Evolutionary conservation across 352 stramenopile species (phyloP), one percentile per base, ranked within the genome.

Genomic region (Lagenidium giganteum): DNA sequence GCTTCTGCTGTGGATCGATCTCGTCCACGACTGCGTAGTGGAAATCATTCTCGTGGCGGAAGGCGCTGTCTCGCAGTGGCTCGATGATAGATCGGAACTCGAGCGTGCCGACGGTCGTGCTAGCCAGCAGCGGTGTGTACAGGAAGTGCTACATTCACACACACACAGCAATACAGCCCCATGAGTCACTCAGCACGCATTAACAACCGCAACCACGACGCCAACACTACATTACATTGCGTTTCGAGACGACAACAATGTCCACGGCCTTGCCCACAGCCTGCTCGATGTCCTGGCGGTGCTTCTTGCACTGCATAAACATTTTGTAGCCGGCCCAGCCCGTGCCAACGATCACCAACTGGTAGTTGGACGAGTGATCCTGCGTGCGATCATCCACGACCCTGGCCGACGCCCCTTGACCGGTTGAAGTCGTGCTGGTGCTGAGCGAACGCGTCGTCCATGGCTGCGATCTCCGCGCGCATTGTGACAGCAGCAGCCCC

Each of bases 41-140:
- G 48, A 92, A 83, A 52, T 92, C 61, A 53, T 76, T 61, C 54
- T 90, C 63, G 59, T 86, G 57, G 27, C 74, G 73, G 46, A 89
- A 76, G 38, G 67, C 67, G 22, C 54, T 80, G 54, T 89, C 96
- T 2, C 96, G 86, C 32, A 98, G 71, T 11, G 95, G 95, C 62
- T 99, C 96, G 55, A 98, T 91, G 57, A 98, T 98, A 20, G 79
- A 94, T 6, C 95, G 89, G 68, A 98, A 98, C 69, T 98, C 96
- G 20, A 99, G 70, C 18, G 96, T 99, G 1, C 75, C 88, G 8
- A 96, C 87, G 2, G 95, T 97, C 23, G 94, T 98, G 25, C 74
- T 96, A 6, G 96, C 93, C 8, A 99, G 70, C 42, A 99, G 63
- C 17, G 96, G 95, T 26, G 96, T 99, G 81, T 99, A 99, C 41